Percentiles rank a stretch among this genome's conserved stretches.
Conservation (phyloP, 2,329 filamentous ascomycete species). For the Neopestalotiopsis rosae region DNA sequence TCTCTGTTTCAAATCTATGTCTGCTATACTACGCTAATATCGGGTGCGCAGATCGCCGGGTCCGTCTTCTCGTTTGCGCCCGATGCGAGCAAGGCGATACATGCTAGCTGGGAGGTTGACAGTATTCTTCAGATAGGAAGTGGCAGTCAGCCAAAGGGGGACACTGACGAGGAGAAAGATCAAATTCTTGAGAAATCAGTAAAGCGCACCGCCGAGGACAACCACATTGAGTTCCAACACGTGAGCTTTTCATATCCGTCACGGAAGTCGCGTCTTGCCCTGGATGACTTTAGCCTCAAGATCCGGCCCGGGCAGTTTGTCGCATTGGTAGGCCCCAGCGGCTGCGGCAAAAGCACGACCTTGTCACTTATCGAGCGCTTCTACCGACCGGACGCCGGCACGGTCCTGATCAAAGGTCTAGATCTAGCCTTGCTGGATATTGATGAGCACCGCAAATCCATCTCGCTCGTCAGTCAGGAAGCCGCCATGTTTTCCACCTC, state of each 20-base stretch:
- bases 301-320: conserved; percentile 70
- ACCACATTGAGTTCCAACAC: conserved; percentile 53
- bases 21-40: conserved; percentile 66
- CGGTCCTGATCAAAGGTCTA: conserved; percentile 64
- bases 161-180: conserved; percentile 40
- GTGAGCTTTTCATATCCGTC: conserved; percentile 63
- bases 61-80: conserved; percentile 68
- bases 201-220: conserved; percentile 26
- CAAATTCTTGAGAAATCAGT: background rate
- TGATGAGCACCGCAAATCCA: conserved; percentile 61
- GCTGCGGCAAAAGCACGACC: conserved; percentile 72
- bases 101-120: conserved; percentile 44
- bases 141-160: background rate
- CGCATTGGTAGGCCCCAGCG: conserved; percentile 69
- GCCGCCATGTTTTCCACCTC: conserved; percentile 68
- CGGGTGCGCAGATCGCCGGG: conserved; percentile 68
- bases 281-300: conserved; percentile 61
- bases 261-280: conserved; percentile 44
- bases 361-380: conserved; percentile 68
- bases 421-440: conserved; percentile 63
- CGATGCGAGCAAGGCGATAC: conserved; percentile 60
- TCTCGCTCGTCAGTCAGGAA: conserved; percentile 75
- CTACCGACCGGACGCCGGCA: conserved; percentile 67
- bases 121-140: conserved; percentile 24
- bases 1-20: conserved; percentile 70